Percentiles rank a stretch among this genome's conserved stretches.
These are phyloP conservation scores for Candida succiphila DNA, from an alignment of 805 yeast genomes.

Conservation along the genomic window DNA sequence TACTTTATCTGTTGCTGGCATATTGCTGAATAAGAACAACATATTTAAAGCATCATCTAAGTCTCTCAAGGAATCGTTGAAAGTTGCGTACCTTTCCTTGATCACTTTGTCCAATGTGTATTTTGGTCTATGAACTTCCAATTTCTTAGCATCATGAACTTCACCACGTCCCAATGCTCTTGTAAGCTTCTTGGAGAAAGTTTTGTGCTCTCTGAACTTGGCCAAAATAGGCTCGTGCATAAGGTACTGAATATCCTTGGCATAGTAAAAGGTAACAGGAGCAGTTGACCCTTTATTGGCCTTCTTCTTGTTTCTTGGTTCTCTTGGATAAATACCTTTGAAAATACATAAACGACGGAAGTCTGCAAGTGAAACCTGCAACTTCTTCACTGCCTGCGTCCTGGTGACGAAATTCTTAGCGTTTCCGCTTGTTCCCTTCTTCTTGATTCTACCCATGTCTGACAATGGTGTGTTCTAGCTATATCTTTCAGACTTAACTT, in stretches of 20 bases:
- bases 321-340: constrained; percentile 96
- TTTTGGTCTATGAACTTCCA: constrained; percentile 72
- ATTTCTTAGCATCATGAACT: constrained; percentile 73
- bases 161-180: constrained; percentile 90
- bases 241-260: constrained; percentile 89
- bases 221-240: constrained; percentile 89
- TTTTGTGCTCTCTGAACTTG: constrained; percentile 91
- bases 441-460: constrained; percentile 69
- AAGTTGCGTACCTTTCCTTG: constrained; percentile 93
- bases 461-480: too few species aligned
- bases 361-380: constrained; percentile 92
- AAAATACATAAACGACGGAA: constrained; percentile 95
- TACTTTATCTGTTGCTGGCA: constrained; percentile 88
- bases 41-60: constrained; percentile 92
- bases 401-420: constrained; percentile 90
- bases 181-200: constrained; percentile 84
- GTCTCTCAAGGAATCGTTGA: constrained; percentile 85
- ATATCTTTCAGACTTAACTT: too few species aligned
- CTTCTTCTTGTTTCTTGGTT: constrained; percentile 90
- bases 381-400: constrained; percentile 85
- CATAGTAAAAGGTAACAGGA: constrained; percentile 87
- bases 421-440: constrained; percentile 78
- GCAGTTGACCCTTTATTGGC: constrained; percentile 98
- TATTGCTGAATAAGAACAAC: constrained; percentile 86
- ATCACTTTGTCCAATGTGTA: constrained; percentile 85